Evolutionary conservation across 345 rosid species (phyloP), one percentile per base, ranked within the genome.

Genomic region (Populus alba): DNA sequence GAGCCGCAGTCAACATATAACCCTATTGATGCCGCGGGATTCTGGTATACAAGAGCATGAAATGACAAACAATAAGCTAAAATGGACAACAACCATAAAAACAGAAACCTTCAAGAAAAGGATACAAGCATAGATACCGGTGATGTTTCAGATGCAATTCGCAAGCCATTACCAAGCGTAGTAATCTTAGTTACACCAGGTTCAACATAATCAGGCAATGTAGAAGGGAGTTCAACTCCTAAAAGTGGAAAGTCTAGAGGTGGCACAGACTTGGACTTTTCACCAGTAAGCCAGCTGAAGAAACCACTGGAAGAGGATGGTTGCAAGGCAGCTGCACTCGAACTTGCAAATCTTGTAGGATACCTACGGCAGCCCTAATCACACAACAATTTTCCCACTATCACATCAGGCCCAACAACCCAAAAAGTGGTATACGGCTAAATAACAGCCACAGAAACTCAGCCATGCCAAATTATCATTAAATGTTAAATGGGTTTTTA

Each of bases 21-120:
- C 47, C 98, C 97, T 76, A 96, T 81, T 29, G 98, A 92, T 55
- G 97, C 98, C 15, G 88, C 88, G 66, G 98, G 92, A 78, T 43
- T 88, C 99, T 96, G 84, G 55, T 61, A 12, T 68, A 81, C 35
- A 29, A 86, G 68, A 6, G 63, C 23, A 29, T 33, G 7, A 15
- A 13, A 23, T 37, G 45, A 38, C 72, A 70, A 20, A 27, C 23
- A 38, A 20, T 45, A 70, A 53, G 59, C 45, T 49, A 51, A 29
- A 57, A 45, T 45, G 16, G n/a, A 51, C n/a, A 49, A 17, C 22
- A 51, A 17, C 57, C 2, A 45, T 0, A 62, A 75, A 25, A 63
- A 35, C 35, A 18, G 5, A 38, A 31, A 77, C 63, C 1, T 4
- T 45, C 18, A 68, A 17, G 59, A 51, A 51, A 53, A 17, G 18